Conservation (phyloP, 495 filamentous ascomycete genomes). For the Cercophora newfieldiana region DNA sequence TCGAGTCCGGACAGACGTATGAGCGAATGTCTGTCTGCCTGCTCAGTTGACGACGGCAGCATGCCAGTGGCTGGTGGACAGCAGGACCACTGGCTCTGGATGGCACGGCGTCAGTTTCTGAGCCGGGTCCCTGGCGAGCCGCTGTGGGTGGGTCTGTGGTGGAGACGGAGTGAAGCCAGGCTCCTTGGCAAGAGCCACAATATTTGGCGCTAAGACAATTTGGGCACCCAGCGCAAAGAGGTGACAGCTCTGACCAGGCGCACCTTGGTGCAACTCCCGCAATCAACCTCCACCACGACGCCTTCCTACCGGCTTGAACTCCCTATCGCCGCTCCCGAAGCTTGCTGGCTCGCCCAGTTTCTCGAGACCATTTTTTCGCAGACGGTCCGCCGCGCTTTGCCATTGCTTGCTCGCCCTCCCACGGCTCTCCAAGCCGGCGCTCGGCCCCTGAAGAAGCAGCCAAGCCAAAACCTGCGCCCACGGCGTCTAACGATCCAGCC, state of each 20-base stretch:
- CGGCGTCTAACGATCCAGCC: not conserved
- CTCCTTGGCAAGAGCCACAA: not conserved
- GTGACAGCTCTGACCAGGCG: constrained; percentile 3
- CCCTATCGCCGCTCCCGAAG: constrained; percentile 1
- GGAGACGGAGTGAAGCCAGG: not conserved
- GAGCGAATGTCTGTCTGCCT: not conserved
- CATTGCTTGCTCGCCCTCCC: not conserved
- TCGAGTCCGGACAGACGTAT: not conserved
- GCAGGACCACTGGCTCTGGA: not conserved
- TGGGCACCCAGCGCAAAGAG: constrained; percentile 3
- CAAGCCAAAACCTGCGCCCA: not conserved
- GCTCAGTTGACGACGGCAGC: not conserved
- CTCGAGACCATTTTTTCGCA: not conserved
- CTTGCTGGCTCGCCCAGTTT: not conserved
- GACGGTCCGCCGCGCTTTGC: not conserved
- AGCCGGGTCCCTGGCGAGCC: not conserved
- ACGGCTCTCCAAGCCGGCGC: not conserved
- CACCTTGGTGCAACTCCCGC: constrained; percentile 2
- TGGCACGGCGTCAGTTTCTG: not conserved
- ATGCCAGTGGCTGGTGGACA: not conserved
- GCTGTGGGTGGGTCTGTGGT: not conserved
- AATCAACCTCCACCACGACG: constrained; percentile 18
- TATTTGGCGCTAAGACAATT: constrained; percentile 20
- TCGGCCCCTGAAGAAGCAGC: not conserved
- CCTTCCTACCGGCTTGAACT: not conserved